Conservation (phyloP, 177 flowering plant species). For the Vitis hybrid region DNA sequence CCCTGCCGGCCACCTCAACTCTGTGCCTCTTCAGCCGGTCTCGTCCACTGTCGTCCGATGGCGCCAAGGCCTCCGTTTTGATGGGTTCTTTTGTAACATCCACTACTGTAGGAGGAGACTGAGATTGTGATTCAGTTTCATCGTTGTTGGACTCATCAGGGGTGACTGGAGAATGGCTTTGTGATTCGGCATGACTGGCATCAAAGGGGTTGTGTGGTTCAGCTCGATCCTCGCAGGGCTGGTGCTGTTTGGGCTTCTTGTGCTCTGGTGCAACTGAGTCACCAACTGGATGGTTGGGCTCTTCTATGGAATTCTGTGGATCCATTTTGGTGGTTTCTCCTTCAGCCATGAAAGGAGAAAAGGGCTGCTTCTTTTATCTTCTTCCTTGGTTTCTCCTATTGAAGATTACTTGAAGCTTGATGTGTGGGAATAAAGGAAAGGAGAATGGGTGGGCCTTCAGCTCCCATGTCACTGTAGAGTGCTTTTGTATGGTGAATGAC, state of each 20-base stretch:
- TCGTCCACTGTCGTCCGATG: slow-evolving; percentile 22
- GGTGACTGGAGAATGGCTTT: no score
- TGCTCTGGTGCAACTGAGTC: no score
- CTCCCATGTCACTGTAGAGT: slow-evolving; percentile 36
- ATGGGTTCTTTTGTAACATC: neutral
- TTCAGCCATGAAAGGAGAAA: no score
- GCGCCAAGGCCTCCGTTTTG: neutral
- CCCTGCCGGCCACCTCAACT: slow-evolving; percentile 45
- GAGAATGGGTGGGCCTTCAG: slow-evolving; percentile 35
- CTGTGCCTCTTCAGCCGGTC: slow-evolving; percentile 50
- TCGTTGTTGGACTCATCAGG: no score
- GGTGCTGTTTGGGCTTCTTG: no score
- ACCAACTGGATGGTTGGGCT: no score
- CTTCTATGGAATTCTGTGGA: no score
- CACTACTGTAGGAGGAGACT: neutral
- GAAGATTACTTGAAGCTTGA: neutral
- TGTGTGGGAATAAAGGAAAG: slow-evolving; percentile 14
- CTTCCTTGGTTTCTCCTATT: neutral
- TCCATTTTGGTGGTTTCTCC: no score
- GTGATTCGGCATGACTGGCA: no score
- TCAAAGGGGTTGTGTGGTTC: no score
- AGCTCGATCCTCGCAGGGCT: no score
- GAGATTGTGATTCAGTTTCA: no score
- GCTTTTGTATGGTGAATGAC: slow-evolving; percentile 21
- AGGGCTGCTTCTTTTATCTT: neutral